phyloP scores from a whole-genome alignment of 2,329 filamentous ascomycete genomes.

The Botrytis galanthina region DNA sequence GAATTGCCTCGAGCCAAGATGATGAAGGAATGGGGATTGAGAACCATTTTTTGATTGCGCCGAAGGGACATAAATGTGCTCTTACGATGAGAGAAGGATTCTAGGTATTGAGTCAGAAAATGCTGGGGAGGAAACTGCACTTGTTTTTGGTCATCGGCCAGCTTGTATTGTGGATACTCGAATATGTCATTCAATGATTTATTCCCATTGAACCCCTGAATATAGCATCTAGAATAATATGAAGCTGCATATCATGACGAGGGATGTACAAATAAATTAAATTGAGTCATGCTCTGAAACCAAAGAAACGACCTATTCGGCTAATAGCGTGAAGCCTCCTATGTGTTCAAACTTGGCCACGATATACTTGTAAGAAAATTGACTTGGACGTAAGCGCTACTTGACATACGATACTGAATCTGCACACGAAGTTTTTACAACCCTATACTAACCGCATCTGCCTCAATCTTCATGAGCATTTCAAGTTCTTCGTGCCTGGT shows the following conservation, averaged over 20 bases:
- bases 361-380: not conserved
- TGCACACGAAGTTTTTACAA: not conserved
- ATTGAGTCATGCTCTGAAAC: too few species aligned
- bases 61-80: not conserved
- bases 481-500: not conserved
- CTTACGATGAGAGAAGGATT: not conserved
- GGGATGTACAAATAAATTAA: too few species aligned
- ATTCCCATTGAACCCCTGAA: accelerated
- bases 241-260: not conserved
- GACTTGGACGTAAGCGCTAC: not conserved
- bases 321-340: not conserved
- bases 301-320: not conserved
- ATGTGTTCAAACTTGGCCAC: not conserved
- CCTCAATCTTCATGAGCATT: not conserved
- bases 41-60: not conserved
- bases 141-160: not conserved
- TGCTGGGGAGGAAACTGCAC: accelerated
- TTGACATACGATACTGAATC: not conserved
- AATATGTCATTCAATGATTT: not conserved
- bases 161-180: not conserved
- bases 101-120: accelerated
- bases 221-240: not conserved
- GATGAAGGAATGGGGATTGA: not conserved
- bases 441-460: not conserved
- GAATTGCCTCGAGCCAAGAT: not conserved